These are phyloP conservation scores for Rhizopogon roseolus DNA, from an alignment of 768 basidiomycete species.

Conservation along the genomic window DNA sequence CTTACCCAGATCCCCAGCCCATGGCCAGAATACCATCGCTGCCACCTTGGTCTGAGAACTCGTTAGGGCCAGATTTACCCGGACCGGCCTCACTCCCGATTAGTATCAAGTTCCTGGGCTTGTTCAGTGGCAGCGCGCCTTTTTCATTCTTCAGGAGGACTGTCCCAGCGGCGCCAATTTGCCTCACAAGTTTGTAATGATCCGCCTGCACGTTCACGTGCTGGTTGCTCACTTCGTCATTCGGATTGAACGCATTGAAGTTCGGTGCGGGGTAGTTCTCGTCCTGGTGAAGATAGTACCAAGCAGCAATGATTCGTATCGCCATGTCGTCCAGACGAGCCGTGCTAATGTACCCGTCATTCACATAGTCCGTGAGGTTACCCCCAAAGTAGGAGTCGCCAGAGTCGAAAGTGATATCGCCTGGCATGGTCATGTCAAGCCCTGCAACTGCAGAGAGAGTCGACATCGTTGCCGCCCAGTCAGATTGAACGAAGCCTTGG, in stretches of 20 bases:
- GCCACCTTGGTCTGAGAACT: conserved; percentile 54
- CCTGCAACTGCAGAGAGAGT: conserved; percentile 58
- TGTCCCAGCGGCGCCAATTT: conserved; percentile 70
- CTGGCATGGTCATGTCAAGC: conserved; percentile 75
- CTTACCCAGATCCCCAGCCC: conserved; percentile 81
- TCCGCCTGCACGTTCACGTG: conserved; percentile 67
- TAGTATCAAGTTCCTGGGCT: conserved; percentile 47
- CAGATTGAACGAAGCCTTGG: conserved; percentile 75
- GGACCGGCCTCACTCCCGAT: conserved; percentile 60
- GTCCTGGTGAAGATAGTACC: conserved; percentile 60
- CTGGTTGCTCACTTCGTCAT: conserved; percentile 48
- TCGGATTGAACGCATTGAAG: conserved; percentile 62
- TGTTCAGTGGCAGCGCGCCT: conserved; percentile 49
- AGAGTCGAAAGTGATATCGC: conserved; percentile 48
- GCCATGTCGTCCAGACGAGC: conserved; percentile 78
- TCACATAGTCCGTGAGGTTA: conserved; percentile 63
- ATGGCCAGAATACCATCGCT: conserved; percentile 71
- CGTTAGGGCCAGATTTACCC: conserved; percentile 57
- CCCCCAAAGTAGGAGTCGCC: conserved; percentile 56
- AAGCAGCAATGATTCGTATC: conserved; percentile 68
- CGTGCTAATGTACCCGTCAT: conserved; percentile 66
- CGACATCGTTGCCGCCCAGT: conserved; percentile 65
- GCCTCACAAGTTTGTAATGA: conserved; percentile 61
- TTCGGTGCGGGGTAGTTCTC: conserved; percentile 58
- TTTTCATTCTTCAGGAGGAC: conserved; percentile 73